Conservation (phyloP, 176 grass and related monocot species). For the Saccharum officinarum region DNA sequence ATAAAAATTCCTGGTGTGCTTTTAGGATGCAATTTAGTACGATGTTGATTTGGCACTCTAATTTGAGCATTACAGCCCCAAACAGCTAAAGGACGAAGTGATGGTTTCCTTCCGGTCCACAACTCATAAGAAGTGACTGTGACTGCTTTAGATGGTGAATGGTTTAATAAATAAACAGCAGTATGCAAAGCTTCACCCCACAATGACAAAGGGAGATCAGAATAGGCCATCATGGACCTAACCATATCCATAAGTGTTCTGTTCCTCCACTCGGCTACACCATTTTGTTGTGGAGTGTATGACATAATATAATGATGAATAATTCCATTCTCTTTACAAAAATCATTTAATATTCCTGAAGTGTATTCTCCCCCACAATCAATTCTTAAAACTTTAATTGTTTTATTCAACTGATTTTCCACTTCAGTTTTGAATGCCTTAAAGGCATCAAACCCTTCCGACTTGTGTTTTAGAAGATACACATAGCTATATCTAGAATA, state of each 20-base stretch:
- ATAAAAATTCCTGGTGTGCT: conserved; percentile 15
- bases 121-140: neutral
- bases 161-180: conserved; percentile 7
- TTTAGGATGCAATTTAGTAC: conserved; percentile 1
- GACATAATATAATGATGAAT: neutral
- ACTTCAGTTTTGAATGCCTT: conserved; percentile 7
- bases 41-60: neutral
- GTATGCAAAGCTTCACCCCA: neutral
- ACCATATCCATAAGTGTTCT: neutral
- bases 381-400: conserved; percentile 20
- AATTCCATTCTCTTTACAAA: conserved; percentile 16
- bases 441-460: conserved; percentile 4
- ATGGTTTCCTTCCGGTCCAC: neutral
- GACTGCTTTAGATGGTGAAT: neutral
- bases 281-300: neutral
- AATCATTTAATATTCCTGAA: conserved; percentile 1
- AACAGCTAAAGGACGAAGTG: neutral
- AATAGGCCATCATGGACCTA: conserved; percentile 15
- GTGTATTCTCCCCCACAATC: conserved; percentile 5
- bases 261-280: neutral
- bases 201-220: neutral
- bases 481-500: conserved; percentile 11
- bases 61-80: conserved; percentile 4
- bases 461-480: conserved; percentile 18
- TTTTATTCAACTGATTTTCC: conserved; percentile 17